Evolutionary conservation across 1,284 basidiomycete species (phyloP).

Genomic region (Chalciporus sp.): DNA sequence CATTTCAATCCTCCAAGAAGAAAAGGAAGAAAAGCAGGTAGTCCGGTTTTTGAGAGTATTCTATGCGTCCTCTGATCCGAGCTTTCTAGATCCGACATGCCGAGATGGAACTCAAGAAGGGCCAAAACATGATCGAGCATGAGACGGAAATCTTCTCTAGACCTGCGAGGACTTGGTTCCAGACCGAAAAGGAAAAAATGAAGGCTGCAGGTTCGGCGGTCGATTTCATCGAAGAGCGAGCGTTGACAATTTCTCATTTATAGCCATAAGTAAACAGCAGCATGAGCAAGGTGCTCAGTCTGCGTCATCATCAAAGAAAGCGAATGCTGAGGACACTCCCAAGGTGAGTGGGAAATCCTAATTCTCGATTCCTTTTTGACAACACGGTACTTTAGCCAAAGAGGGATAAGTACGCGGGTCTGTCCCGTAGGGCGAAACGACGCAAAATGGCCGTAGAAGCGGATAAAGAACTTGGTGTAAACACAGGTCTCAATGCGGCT

Average conservation of each 20-base stretch:
- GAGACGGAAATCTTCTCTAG: slow-evolving; percentile 93
- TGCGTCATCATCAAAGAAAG: slow-evolving; percentile 34
- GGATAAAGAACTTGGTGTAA: slow-evolving; percentile 65
- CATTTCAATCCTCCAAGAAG: slow-evolving; percentile 83
- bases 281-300: slow-evolving; percentile 60
- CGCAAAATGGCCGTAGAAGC: slow-evolving; percentile 84
- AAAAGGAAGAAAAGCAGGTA: slow-evolving; percentile 94
- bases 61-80: slow-evolving; percentile 14
- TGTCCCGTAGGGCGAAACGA: slow-evolving; percentile 83
- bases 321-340: slow-evolving; percentile 12
- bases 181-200: slow-evolving; percentile 83
- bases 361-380: slow-evolving; percentile 7
- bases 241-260: slow-evolving; percentile 8
- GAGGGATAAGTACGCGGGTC: slow-evolving; percentile 81
- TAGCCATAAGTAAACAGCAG: slow-evolving; percentile 73
- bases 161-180: slow-evolving; percentile 98
- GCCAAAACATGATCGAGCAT: slow-evolving; percentile 95
- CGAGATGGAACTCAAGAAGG: slow-evolving; percentile 96
- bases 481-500: slow-evolving; percentile 63
- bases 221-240: neutral
- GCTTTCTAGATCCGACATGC: slow-evolving; percentile 72
- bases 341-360: slow-evolving; percentile 20
- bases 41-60: slow-evolving; percentile 23
- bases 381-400: slow-evolving; percentile 55
- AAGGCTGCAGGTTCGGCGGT: slow-evolving; percentile 69